Evolutionary conservation across 352 stramenopile genomes (phyloP).

Genomic region (Phytophthora pluvialis): DNA sequence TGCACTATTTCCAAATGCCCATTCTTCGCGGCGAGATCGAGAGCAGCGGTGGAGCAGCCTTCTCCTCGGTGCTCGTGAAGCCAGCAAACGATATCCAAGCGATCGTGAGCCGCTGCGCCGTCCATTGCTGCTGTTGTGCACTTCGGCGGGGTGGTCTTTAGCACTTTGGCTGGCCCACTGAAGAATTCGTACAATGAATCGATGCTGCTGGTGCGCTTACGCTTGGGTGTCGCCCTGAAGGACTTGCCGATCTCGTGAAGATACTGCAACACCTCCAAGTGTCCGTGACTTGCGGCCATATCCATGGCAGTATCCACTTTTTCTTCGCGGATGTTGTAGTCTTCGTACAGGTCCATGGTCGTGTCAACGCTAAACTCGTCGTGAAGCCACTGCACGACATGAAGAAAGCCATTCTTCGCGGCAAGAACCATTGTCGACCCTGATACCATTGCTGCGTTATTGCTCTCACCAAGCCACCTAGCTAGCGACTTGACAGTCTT

Average conservation of each 20-base stretch:
- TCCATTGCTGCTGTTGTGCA: conserved; percentile 31
- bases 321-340: conserved; percentile 23
- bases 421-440: not conserved
- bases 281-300: conserved; percentile 19
- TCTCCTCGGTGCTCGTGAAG: conserved; percentile 18
- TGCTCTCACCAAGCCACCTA: no score
- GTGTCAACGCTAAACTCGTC: not conserved
- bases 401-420: conserved; percentile 23
- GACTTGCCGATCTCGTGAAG: conserved; percentile 8
- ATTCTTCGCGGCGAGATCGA: conserved; percentile 26
- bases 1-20: conserved; percentile 22
- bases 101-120: conserved; percentile 25
- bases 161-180: not conserved
- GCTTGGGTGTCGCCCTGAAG: not conserved
- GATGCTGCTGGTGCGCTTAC: not conserved
- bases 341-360: conserved; percentile 16
- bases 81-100: conserved; percentile 27
- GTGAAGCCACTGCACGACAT: conserved; percentile 34
- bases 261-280: conserved; percentile 18
- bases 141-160: conserved; percentile 16
- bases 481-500: no score
- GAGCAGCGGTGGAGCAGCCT: conserved; percentile 28
- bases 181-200: not conserved
- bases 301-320: conserved; percentile 10
- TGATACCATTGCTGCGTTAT: no score